These are phyloP conservation scores for Curvularia lunata DNA, from an alignment of 2,329 filamentous ascomycete species.

Conservation along the genomic window DNA sequence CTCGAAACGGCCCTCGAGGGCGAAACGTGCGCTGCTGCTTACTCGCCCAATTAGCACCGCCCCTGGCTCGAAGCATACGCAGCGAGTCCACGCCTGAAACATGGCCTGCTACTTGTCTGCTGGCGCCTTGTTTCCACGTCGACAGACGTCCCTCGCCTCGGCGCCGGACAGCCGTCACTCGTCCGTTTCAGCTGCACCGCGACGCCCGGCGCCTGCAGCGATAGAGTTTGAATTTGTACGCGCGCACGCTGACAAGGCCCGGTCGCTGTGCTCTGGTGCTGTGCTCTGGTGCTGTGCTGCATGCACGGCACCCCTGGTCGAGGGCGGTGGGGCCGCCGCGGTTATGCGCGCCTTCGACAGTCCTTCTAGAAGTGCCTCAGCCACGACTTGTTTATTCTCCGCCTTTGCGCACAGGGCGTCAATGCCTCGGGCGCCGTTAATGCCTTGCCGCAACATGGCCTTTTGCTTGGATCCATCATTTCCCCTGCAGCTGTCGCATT, in stretches of 20 bases:
- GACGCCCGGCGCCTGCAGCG: constrained; percentile 7
- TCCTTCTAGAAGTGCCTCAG: constrained; percentile 39
- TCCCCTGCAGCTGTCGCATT: not conserved
- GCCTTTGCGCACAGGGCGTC: constrained; percentile 17
- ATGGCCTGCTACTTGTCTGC: constrained; percentile 8
- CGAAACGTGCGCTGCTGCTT: constrained; percentile 32
- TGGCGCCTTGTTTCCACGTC: constrained; percentile 7
- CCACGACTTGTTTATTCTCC: constrained; percentile 16
- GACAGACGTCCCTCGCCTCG: not conserved
- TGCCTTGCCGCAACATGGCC: not conserved
- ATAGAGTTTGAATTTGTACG: not conserved
- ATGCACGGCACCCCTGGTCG: too few species aligned
- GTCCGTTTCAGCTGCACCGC: constrained; percentile 3
- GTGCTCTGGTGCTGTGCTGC: too few species aligned
- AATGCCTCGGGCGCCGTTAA: not conserved
- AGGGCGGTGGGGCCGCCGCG: not conserved
- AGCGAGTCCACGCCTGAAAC: constrained; percentile 25
- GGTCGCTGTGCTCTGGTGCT: too few species aligned
- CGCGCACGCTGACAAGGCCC: too few species aligned
- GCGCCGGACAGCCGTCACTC: not conserved
- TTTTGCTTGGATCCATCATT: not conserved
- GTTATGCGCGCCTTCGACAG: constrained; percentile 18
- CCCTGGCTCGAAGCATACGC: constrained; percentile 1
- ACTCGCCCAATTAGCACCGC: constrained; percentile 18
- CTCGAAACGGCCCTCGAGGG: constrained; percentile 11